A percentile compares a stretch with the other conserved stretches of the same genome.
Evolutionary conservation across 306 rosid species (phyloP).

Genomic region (Cicer arietinum): DNA sequence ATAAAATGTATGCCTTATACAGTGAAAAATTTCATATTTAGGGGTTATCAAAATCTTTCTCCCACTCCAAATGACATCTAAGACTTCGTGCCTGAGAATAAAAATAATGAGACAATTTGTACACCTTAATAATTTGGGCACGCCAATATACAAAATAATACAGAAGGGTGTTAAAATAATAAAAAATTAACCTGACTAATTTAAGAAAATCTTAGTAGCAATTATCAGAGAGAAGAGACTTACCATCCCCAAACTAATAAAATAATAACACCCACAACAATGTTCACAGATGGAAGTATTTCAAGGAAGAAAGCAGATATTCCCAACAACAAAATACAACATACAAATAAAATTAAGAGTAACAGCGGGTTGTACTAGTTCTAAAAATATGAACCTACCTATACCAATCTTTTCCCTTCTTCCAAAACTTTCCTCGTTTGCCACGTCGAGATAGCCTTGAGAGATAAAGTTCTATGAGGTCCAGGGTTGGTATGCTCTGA

Average conservation of each 20-base stretch:
- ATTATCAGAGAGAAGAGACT: neutral
- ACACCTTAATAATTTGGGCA: slow-evolving; percentile 21
- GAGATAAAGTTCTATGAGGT: slow-evolving; percentile 85
- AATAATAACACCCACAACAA: slow-evolving; percentile 36
- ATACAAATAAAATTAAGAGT: slow-evolving; percentile 20
- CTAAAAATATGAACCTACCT: slow-evolving; percentile 64
- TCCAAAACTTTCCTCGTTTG: slow-evolving; percentile 79
- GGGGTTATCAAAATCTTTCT: slow-evolving; percentile 29
- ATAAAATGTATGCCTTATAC: slow-evolving; percentile 1
- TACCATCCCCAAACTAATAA: slow-evolving; percentile 33
- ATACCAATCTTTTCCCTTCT: slow-evolving; percentile 96
- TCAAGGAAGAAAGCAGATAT: slow-evolving; percentile 29
- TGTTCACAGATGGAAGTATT: slow-evolving; percentile 26
- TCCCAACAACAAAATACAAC: slow-evolving; percentile 18
- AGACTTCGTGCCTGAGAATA: neutral
- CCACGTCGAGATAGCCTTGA: slow-evolving; percentile 73
- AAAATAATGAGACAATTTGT: neutral
- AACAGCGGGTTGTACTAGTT: slow-evolving; percentile 36
- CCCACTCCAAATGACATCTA: slow-evolving; percentile 32
- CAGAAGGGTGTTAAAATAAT: neutral
- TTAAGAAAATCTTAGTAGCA: slow-evolving; percentile 5
- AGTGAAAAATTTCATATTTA: slow-evolving; percentile 3
- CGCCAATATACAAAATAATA: slow-evolving; percentile 15
- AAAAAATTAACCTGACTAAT: slow-evolving; percentile 2
- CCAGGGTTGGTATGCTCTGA: slow-evolving; percentile 97